phyloP scores from a whole-genome alignment of 768 basidiomycete species.

The Auricularia heimuer region DNA sequence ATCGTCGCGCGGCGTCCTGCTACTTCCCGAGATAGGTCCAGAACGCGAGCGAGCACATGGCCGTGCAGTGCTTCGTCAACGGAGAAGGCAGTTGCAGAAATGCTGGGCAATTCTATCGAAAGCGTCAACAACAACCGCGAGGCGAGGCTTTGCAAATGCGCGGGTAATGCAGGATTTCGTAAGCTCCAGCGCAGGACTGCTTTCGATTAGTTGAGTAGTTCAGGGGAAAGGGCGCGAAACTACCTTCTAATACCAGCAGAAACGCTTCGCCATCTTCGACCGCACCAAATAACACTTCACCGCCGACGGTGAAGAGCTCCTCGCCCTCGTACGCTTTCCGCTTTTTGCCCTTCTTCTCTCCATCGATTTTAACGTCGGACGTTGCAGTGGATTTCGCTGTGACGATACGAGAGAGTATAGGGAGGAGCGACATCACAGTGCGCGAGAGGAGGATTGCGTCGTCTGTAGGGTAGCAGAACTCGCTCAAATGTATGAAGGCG shows the following conservation, averaged over 20 bases:
- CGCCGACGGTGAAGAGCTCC: slow-evolving; percentile 48
- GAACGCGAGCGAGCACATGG: slow-evolving; percentile 36
- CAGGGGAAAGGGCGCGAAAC: slow-evolving; percentile 9
- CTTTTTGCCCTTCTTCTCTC: slow-evolving; percentile 43
- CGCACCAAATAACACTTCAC: slow-evolving; percentile 39
- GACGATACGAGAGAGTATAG: slow-evolving; percentile 39
- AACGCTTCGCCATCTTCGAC: slow-evolving; percentile 42
- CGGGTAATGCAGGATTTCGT: slow-evolving; percentile 39
- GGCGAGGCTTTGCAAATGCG: slow-evolving; percentile 48
- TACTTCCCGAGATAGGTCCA: slow-evolving; percentile 37
- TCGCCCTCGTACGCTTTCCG: slow-evolving; percentile 66
- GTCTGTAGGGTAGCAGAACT: slow-evolving; percentile 34
- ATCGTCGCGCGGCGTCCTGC: slow-evolving; percentile 47
- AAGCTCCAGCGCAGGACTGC: slow-evolving; percentile 44
- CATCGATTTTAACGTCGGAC: slow-evolving; percentile 12
- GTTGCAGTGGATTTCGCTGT: slow-evolving; percentile 27
- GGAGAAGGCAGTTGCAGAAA: slow-evolving; percentile 46
- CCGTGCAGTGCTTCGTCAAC: slow-evolving; percentile 39
- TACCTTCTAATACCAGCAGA: slow-evolving; percentile 51
- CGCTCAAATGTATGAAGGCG: slow-evolving; percentile 34
- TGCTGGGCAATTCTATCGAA: slow-evolving; percentile 44
- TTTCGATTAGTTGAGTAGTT: neutral
- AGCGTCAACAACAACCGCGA: slow-evolving; percentile 49
- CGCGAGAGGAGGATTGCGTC: slow-evolving; percentile 40
- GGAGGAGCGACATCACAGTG: slow-evolving; percentile 43